A percentile compares a stretch with the other conserved stretches of the same genome.
phyloP scores from a whole-genome alignment of 768 basidiomycete species.

The Cubamyces lactineus region DNA sequence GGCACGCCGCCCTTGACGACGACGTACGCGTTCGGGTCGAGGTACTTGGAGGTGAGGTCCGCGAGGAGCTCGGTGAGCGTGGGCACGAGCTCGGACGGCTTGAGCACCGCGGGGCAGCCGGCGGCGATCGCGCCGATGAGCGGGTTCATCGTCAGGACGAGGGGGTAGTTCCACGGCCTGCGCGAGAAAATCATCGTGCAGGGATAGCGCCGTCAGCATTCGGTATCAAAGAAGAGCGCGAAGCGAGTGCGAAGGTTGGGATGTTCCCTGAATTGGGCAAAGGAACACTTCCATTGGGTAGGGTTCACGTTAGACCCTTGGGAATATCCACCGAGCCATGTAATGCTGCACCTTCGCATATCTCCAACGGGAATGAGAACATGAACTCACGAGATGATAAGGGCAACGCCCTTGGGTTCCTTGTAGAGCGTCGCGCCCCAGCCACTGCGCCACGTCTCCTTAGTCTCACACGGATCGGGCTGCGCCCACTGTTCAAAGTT shows the following conservation, averaged over 20 bases:
- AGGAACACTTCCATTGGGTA: not conserved
- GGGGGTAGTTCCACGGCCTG: slow-evolving; percentile 73
- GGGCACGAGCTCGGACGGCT: slow-evolving; percentile 66
- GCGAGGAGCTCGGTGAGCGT: slow-evolving; percentile 53
- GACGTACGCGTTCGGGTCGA: slow-evolving; percentile 52
- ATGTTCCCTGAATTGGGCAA: not conserved
- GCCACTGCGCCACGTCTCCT: slow-evolving; percentile 47
- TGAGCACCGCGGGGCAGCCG: slow-evolving; percentile 68
- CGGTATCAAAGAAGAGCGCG: not conserved
- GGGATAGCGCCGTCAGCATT: not conserved
- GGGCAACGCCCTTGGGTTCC: slow-evolving; percentile 61
- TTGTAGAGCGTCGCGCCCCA: slow-evolving; percentile 60
- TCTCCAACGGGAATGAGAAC: slow-evolving; percentile 11
- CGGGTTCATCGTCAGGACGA: slow-evolving; percentile 57
- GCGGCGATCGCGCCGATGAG: slow-evolving; percentile 74
- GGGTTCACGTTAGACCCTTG: not conserved
- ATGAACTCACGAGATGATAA: slow-evolving; percentile 61
- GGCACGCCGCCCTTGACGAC: slow-evolving; percentile 53
- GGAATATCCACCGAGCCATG: not conserved
- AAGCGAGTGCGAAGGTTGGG: not conserved
- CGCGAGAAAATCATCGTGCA: not conserved
- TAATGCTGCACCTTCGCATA: too few species aligned
- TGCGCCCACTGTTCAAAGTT: slow-evolving; percentile 62
- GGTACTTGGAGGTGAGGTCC: slow-evolving; percentile 57
- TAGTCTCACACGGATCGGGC: slow-evolving; percentile 42